Conservation (phyloP, 2,329 filamentous ascomycete genomes). For the Tolypocladium amazonense region DNA sequence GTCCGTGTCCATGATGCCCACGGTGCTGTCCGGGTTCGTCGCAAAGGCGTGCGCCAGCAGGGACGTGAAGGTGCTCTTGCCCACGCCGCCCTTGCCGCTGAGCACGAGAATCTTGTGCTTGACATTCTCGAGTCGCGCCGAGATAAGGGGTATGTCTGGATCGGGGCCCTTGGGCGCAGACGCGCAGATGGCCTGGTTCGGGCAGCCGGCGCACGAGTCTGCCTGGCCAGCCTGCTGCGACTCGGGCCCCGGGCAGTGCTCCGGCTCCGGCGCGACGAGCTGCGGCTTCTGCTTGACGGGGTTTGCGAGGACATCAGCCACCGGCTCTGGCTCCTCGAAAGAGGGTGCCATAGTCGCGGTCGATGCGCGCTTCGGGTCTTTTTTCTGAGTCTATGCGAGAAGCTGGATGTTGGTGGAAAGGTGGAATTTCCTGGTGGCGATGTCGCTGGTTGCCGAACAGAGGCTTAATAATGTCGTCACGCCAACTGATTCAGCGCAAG, state of each 20-base stretch:
- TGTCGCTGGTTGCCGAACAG: background rate
- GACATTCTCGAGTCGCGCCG: slow-evolving; percentile 68
- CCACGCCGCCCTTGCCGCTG: slow-evolving; percentile 91
- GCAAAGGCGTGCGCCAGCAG: slow-evolving; percentile 86
- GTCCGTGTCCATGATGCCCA: slow-evolving; percentile 97
- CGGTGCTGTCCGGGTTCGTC: slow-evolving; percentile 62
- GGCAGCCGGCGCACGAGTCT: slow-evolving; percentile 88
- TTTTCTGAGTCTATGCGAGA: background rate
- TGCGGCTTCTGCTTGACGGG: slow-evolving; percentile 69
- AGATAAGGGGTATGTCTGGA: slow-evolving; percentile 83
- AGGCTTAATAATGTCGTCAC: slow-evolving; percentile 10
- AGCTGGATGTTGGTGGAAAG: background rate
- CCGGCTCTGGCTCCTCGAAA: slow-evolving; percentile 57
- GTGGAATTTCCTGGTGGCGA: slow-evolving; percentile 1
- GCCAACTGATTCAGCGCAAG: background rate
- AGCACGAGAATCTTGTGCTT: slow-evolving; percentile 89
- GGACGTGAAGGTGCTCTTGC: slow-evolving; percentile 88
- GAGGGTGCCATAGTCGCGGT: slow-evolving; percentile 62
- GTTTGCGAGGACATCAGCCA: slow-evolving; percentile 62
- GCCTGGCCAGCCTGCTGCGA: slow-evolving; percentile 58
- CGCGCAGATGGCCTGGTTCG: slow-evolving; percentile 92
- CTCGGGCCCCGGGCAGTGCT: slow-evolving; percentile 90
- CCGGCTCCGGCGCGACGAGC: slow-evolving; percentile 88
- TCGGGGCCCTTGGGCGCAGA: slow-evolving; percentile 91
- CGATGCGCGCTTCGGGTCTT: background rate